Evolutionary conservation across 768 basidiomycete genomes (phyloP).

Genomic region (Sistotremastrum suecicum): DNA sequence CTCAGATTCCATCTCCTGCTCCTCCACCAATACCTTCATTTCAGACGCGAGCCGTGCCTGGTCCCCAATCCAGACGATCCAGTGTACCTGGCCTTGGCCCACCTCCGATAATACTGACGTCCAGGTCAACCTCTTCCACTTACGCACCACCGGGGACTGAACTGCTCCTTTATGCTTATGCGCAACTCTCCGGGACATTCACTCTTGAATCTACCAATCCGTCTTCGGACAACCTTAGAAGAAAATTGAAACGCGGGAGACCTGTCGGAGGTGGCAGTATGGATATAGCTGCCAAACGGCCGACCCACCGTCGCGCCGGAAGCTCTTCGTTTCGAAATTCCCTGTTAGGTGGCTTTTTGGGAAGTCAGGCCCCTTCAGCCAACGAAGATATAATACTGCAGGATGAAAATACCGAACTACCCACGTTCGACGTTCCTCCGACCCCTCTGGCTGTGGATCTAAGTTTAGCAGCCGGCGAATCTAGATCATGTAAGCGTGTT

Average conservation of each 20-base stretch:
- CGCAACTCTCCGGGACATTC: constrained; percentile 59
- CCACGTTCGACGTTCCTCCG: constrained; percentile 76
- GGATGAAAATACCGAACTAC: constrained; percentile 52
- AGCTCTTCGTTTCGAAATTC: too few relatives aligned
- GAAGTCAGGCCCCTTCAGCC: too few relatives aligned
- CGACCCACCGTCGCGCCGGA: too few relatives aligned
- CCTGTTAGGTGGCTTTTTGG: too few relatives aligned
- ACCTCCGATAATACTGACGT: constrained; percentile 13
- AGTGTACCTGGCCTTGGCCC: constrained; percentile 21
- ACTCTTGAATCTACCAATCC: constrained; percentile 34
- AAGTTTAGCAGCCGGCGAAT: constrained; percentile 68
- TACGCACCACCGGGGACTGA: constrained; percentile 42
- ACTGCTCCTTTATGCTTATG: constrained; percentile 74
- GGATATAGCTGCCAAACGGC: constrained; percentile 48
- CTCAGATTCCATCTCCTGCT: constrained; percentile 11
- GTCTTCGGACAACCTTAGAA: constrained; percentile 26
- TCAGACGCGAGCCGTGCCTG: constrained; percentile 10
- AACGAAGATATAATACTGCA: neutral
- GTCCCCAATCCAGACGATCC: constrained; percentile 13
- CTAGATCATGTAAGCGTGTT: constrained; percentile 54
- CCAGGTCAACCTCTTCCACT: constrained; percentile 28
- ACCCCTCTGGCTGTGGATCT: constrained; percentile 87
- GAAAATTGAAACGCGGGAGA: constrained; percentile 26
- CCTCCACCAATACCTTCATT: constrained; percentile 15
- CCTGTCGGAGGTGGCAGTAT: constrained; percentile 64